Evolutionary conservation across 208 protist genomes (phyloP), one percentile per base, ranked within the genome.

Genomic region (Entamoeba nuttalli): DNA sequence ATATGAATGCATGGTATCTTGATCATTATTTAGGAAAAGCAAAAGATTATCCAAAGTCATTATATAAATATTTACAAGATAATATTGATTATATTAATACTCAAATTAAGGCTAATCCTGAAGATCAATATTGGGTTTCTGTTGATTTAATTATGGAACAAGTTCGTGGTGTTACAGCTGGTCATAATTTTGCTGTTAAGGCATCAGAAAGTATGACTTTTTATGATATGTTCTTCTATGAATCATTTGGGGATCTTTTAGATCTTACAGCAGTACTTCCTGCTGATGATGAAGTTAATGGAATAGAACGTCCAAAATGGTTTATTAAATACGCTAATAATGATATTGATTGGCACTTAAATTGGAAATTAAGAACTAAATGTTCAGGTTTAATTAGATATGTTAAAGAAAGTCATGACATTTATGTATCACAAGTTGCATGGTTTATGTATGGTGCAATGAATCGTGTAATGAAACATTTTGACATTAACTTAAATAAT

Each of bases 371-470:
- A 19, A 73, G 62, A 73, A 73, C 62, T 9, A 73, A 73, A 51
- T 94, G 95, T 50, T 57, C 53, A 35, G 95, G 53, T 53, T n/a
- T 73, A 25, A 15, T 96, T 52, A n/a, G 41, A 25, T 19, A 84
- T 3, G 25, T 50, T 5, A 53, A 93, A 50, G 95, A 96, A 44
- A 93, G 2, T 14, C 48, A 30, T 52, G 53, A 73, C 5, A 5
- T 96, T 53, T 95, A 51, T 84, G 19, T 96, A 5, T 52, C 21
- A n/a, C 69, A 96, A 52, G 71, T 19, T 11, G 93, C 95, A 57
- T 96, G 95, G 95, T 96, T 95, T 69, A 51, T 51, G 3, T 96
- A 94, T 94, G 94, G 94, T 51, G 52, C 94, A 4, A 95, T 96
- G 94, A 95, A 35, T 57, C 93, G 94, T 94, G 94, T 96, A 2